Evolutionary conservation across 306 rosid genomes (phyloP).

Genomic region (Comarum palustre): DNA sequence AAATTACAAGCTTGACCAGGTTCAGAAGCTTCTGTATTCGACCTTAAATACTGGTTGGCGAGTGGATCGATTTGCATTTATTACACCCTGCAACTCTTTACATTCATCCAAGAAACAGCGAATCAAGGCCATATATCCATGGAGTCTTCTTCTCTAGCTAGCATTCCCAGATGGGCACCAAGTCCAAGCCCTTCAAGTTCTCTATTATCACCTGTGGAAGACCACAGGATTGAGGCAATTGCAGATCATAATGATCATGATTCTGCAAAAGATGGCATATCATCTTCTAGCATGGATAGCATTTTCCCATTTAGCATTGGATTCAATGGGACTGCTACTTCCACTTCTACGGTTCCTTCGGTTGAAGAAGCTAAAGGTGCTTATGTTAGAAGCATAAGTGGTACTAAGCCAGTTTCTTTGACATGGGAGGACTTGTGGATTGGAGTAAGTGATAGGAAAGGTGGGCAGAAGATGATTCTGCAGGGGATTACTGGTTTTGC

Average conservation of each 20-base stretch:
- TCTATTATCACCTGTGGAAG: not conserved
- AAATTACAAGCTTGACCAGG: not conserved
- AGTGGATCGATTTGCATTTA: not conserved
- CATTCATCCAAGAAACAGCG: not conserved
- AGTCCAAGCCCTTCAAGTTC: slow-evolving; percentile 28
- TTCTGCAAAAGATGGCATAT: slow-evolving; percentile 16
- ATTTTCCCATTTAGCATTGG: slow-evolving; percentile 26
- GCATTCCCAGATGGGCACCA: slow-evolving; percentile 32
- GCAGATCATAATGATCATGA: not conserved
- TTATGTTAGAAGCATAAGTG: not conserved
- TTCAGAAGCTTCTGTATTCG: not conserved
- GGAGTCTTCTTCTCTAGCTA: slow-evolving; percentile 5
- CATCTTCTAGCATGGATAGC: slow-evolving; percentile 3
- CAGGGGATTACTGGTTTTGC: slow-evolving; percentile 53
- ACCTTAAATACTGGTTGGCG: not conserved
- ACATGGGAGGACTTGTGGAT: slow-evolving; percentile 36
- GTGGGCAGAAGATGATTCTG: slow-evolving; percentile 23
- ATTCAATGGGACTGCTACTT: not conserved
- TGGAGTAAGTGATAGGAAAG: slow-evolving; percentile 26
- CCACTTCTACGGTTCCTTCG: not conserved
- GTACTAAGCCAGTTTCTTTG: slow-evolving; percentile 12
- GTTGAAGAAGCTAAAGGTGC: not conserved
- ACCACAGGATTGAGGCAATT: not conserved
- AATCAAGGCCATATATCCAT: not conserved
- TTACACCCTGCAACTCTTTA: not conserved